A percentile compares a stretch with the other conserved stretches of the same genome.
phyloP scores from a whole-genome alignment of 2,329 filamentous ascomycete genomes.

The Rutstroemia sp. region DNA sequence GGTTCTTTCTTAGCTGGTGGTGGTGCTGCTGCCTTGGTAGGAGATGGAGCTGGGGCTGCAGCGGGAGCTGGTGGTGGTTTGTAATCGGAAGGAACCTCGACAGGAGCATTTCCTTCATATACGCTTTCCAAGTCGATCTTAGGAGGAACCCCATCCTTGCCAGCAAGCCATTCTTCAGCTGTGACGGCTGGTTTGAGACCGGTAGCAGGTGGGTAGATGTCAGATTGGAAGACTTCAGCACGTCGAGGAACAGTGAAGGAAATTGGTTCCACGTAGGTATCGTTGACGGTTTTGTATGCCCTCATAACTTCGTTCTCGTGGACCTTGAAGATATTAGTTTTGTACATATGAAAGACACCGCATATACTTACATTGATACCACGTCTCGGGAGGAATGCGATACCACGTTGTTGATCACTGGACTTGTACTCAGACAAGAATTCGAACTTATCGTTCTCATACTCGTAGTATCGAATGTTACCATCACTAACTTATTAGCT shows the following conservation, averaged over 20 bases:
- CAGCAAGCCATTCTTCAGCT: conserved; percentile 75
- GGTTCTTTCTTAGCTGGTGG: conserved; percentile 44
- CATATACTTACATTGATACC: conserved; percentile 68
- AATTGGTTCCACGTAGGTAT: conserved; percentile 89
- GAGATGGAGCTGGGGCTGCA: conserved; percentile 36
- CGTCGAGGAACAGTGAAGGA: conserved; percentile 94
- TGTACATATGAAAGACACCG: background rate
- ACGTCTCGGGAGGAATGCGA: conserved; percentile 90
- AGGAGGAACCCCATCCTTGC: conserved; percentile 74
- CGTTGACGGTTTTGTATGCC: conserved; percentile 95
- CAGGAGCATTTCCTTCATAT: conserved; percentile 75
- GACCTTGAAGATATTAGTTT: conserved; percentile 41
- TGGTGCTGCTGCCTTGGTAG: conserved; percentile 32
- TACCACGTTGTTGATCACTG: conserved; percentile 84
- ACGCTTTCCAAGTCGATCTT: conserved; percentile 93
- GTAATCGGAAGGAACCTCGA: conserved; percentile 66
- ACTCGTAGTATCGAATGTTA: conserved; percentile 98
- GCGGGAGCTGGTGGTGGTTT: conserved; percentile 45
- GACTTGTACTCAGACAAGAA: conserved; percentile 97
- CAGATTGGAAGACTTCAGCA: conserved; percentile 91
- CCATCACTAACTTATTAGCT: conserved; percentile 60
- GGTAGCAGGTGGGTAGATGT: conserved; percentile 85
- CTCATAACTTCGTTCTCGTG: conserved; percentile 96
- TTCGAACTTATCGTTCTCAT: conserved; percentile 98
- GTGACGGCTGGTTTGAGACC: conserved; percentile 76